phyloP scores from a whole-genome alignment of 345 rosid genomes.

The Durio zibethinus region DNA sequence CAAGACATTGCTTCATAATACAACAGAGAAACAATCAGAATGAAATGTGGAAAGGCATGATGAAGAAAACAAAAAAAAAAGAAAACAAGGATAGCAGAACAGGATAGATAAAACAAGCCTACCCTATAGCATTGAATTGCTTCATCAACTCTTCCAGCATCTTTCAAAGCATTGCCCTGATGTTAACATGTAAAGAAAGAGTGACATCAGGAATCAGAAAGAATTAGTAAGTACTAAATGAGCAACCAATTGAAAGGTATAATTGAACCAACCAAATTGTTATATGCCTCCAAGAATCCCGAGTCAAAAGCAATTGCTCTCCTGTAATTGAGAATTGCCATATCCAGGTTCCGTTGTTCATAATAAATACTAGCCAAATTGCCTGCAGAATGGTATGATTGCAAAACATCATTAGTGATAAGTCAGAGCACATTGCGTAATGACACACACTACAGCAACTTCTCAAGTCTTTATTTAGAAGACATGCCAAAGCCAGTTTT shows the following conservation, averaged over 20 bases:
- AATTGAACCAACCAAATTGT: conserved; percentile 69
- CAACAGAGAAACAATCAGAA: background rate
- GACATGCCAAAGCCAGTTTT: background rate
- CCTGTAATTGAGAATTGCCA: conserved; percentile 81
- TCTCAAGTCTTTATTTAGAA: background rate
- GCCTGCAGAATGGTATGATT: conserved; percentile 38
- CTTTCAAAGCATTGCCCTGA: conserved; percentile 97
- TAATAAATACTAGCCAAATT: conserved; percentile 83
- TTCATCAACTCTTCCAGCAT: conserved; percentile 86
- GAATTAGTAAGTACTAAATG: background rate
- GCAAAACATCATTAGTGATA: background rate
- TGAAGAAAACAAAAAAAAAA: background rate
- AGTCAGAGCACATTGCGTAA: background rate
- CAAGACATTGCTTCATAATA: conserved; percentile 79
- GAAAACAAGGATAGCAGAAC: conserved; percentile 7
- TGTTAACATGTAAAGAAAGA: background rate
- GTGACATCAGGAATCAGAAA: background rate
- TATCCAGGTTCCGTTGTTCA: conserved; percentile 79
- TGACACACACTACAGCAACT: background rate
- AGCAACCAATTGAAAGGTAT: background rate
- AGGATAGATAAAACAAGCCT: conserved; percentile 21
- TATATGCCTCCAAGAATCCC: conserved; percentile 90
- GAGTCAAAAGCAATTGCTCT: conserved; percentile 80
- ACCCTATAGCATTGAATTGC: conserved; percentile 91
- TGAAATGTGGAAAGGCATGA: conserved; percentile 3